Percentiles rank a stretch among this genome's conserved stretches.
These are phyloP conservation scores for Hibiscus mutabilis DNA, from an alignment of 345 rosid genomes.

Conservation along the genomic window DNA sequence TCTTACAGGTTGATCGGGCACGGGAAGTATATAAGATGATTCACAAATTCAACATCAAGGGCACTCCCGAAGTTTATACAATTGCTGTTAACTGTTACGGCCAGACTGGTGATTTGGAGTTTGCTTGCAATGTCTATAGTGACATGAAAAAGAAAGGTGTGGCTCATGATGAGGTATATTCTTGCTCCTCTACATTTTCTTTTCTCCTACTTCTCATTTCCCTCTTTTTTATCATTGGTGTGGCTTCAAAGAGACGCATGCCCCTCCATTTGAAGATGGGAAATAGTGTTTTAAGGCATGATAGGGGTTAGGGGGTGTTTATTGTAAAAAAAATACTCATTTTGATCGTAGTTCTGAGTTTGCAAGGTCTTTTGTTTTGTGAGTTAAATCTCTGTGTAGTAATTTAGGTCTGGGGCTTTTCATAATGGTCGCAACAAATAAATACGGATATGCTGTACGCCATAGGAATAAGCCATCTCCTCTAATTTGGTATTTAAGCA, in stretches of 20 bases:
- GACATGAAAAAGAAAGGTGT: slow-evolving; percentile 75
- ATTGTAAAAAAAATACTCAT: background rate
- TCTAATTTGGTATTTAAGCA: background rate
- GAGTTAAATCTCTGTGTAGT: background rate
- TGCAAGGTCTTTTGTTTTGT: background rate
- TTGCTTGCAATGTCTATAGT: slow-evolving; percentile 54
- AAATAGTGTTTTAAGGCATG: background rate
- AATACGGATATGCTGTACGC: background rate
- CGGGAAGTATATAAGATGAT: slow-evolving; percentile 79
- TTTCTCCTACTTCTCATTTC: background rate
- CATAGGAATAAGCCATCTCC: background rate
- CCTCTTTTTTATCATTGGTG: background rate
- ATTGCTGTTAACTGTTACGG: slow-evolving; percentile 77
- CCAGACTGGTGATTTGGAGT: slow-evolving; percentile 84
- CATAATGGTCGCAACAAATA: background rate
- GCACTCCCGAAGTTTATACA: slow-evolving; percentile 92
- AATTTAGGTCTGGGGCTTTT: background rate
- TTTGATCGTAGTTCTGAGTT: background rate
- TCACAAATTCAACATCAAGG: slow-evolving; percentile 56
- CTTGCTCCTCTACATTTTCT: slow-evolving; percentile 1
- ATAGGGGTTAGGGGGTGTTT: background rate
- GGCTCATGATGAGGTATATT: slow-evolving; percentile 74
- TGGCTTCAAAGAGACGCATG: too few species aligned
- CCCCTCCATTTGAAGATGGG: background rate
- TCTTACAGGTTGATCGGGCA: slow-evolving; percentile 65